Percentiles rank a stretch among this genome's conserved stretches.
phyloP scores from a whole-genome alignment of 805 yeast genomes.

The Komagataella mondaviorum region DNA sequence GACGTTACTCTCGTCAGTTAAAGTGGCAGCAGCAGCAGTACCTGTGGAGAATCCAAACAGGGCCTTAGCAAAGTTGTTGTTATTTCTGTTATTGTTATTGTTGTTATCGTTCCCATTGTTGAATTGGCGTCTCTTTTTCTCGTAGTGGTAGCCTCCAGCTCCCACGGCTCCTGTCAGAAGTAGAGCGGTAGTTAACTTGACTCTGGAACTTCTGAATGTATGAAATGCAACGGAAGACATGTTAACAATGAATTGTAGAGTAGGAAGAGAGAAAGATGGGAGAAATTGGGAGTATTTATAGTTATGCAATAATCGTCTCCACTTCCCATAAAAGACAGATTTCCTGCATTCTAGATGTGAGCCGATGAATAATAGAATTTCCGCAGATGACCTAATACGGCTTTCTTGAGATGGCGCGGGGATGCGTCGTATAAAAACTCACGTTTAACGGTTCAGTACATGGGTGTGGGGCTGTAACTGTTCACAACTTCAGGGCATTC shows the following conservation, averaged over 20 bases:
- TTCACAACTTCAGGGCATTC: background rate
- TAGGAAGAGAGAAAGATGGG: background rate
- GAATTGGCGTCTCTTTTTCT: background rate
- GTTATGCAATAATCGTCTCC: background rate
- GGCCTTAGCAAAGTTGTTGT: constrained; percentile 8
- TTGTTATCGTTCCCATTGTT: constrained; percentile 6
- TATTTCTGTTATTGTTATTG: constrained; percentile 8
- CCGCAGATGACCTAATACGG: background rate
- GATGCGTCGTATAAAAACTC: background rate
- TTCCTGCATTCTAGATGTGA: constrained; percentile 1
- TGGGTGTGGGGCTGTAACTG: background rate
- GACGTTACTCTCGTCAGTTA: constrained; percentile 7
- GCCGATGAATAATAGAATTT: background rate
- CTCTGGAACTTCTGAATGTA: background rate
- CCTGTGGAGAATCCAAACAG: constrained; percentile 16
- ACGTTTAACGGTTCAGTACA: background rate
- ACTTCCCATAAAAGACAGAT: background rate
- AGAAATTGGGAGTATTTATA: background rate
- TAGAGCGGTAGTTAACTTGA: background rate
- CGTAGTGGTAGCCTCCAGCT: background rate
- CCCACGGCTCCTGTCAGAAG: constrained; percentile 1
- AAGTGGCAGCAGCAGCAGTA: constrained; percentile 22
- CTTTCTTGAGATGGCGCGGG: background rate
- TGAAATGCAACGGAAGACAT: constrained; percentile 1
- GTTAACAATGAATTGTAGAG: background rate